Evolutionary conservation across 768 basidiomycete species (phyloP), one percentile per base, ranked within the genome.

Genomic region (Auricularia sp.): DNA sequence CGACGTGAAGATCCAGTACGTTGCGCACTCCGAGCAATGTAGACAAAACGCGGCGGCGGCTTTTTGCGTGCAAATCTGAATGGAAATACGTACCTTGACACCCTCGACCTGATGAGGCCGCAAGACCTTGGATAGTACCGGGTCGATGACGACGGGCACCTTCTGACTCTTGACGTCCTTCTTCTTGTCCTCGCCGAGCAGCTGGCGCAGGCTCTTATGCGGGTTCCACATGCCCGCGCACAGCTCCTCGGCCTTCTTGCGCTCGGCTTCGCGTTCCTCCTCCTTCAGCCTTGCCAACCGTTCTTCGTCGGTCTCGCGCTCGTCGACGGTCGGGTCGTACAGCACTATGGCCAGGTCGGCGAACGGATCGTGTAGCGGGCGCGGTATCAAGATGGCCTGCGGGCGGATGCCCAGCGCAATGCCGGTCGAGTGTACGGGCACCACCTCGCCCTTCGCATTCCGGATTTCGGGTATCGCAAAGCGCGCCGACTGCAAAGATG

Each of bases 81-180:
- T 13, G 65, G n/a, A 34, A 37, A 61, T 14, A 71, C 80, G 66
- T 68, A 94, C 94, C 82, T 96, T 96, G 65, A 98, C 95, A 66
- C 96, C 96, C 75, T 98, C 97, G 33, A 99, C 86, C 75, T 99
- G 96, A 86, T 99, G 96, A 21, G 96, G 96, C 56, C 96, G 84
- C 34, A 99, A 82, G 18, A 96, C 91, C 73, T 92, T 96, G 39
- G 83, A 77, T 42, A 99, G 77, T 45, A 83, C 80, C 3, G 96
- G 96, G 72, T 98, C 96, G 54, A 99, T 97, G 45, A 99, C 97
- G 11, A 99, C 96, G 2, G 96, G 90, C 3, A 99, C 93, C 75
- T 97, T 98, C 14, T 82, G 78, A 21, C 77, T 75, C 63, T 82
- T 79, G 67, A 82, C 81, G 72, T 87, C 88, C 78, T 85, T 85